Evolutionary conservation across 2,329 filamentous ascomycete genomes (phyloP).

Genomic region (Diaporthe velutina): DNA sequence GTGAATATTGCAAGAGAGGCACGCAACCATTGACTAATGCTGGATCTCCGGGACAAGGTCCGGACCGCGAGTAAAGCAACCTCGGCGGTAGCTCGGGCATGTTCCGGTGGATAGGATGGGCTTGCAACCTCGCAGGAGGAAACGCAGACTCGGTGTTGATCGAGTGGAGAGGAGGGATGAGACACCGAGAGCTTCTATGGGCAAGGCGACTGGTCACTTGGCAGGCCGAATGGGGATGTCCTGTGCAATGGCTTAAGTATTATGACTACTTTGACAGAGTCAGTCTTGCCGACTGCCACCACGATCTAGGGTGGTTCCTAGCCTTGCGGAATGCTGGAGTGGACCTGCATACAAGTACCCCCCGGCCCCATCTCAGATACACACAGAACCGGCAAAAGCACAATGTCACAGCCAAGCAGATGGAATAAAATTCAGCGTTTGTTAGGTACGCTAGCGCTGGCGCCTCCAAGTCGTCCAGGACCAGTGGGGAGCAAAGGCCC

Average conservation of each 20-base stretch:
- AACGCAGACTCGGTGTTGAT: background rate
- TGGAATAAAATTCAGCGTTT: background rate
- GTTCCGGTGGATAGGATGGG: slow-evolving; percentile 17
- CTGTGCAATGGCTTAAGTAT: background rate
- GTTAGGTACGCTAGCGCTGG: slow-evolving; percentile 22
- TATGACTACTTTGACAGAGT: background rate
- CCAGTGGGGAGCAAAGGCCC: background rate
- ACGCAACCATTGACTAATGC: background rate
- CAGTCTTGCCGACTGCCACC: background rate
- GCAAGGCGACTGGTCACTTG: background rate
- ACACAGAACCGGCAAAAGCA: background rate
- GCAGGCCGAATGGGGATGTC: background rate
- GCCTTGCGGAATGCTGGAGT: background rate
- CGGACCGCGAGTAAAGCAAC: background rate
- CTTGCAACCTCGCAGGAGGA: background rate
- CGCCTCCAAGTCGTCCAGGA: background rate
- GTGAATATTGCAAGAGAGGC: background rate
- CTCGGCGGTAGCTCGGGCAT: slow-evolving; percentile 15
- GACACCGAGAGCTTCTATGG: background rate
- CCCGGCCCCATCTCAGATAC: background rate
- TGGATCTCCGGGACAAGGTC: background rate
- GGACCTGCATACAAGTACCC: background rate
- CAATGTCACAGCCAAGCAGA: slow-evolving; percentile 5
- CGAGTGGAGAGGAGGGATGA: background rate
- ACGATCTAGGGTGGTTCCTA: background rate